Evolutionary conservation across 768 basidiomycete species (phyloP).

Genomic region (Amanita exitialis): DNA sequence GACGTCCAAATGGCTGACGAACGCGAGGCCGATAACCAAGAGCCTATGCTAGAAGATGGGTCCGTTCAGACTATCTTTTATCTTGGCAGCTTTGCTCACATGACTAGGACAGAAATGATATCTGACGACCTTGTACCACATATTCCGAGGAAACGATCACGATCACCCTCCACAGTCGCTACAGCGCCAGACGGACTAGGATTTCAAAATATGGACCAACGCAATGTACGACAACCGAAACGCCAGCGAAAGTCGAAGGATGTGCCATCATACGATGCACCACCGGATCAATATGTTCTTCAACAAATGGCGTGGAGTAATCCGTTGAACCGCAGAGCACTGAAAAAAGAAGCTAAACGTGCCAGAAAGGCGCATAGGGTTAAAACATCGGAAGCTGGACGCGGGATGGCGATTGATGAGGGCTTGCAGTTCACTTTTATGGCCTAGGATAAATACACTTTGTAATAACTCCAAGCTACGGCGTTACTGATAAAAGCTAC

Average conservation of each 20-base stretch:
- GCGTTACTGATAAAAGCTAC: too few relatives aligned
- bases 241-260: slow-evolving; percentile 50
- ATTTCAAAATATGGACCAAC: neutral
- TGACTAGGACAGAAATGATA: slow-evolving; percentile 22
- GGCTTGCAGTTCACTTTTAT: slow-evolving; percentile 39
- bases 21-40: slow-evolving; percentile 21
- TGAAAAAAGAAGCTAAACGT: slow-evolving; percentile 59
- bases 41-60: slow-evolving; percentile 33
- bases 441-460: slow-evolving; percentile 15
- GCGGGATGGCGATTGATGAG: slow-evolving; percentile 40
- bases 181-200: slow-evolving; percentile 2
- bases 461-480: neutral
- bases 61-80: slow-evolving; percentile 14
- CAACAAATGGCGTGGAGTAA: slow-evolving; percentile 41
- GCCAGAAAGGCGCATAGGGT: slow-evolving; percentile 42
- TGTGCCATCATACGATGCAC: slow-evolving; percentile 41
- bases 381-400: slow-evolving; percentile 11
- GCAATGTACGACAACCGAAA: slow-evolving; percentile 37
- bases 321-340: slow-evolving; percentile 45
- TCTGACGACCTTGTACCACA: slow-evolving; percentile 23
- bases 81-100: neutral
- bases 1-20: slow-evolving; percentile 38
- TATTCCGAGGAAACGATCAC: slow-evolving; percentile 27
- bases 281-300: slow-evolving; percentile 34
- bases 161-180: slow-evolving; percentile 20